phyloP scores from a whole-genome alignment of 2,329 filamentous ascomycete species.

The Ascochyta pisi region DNA sequence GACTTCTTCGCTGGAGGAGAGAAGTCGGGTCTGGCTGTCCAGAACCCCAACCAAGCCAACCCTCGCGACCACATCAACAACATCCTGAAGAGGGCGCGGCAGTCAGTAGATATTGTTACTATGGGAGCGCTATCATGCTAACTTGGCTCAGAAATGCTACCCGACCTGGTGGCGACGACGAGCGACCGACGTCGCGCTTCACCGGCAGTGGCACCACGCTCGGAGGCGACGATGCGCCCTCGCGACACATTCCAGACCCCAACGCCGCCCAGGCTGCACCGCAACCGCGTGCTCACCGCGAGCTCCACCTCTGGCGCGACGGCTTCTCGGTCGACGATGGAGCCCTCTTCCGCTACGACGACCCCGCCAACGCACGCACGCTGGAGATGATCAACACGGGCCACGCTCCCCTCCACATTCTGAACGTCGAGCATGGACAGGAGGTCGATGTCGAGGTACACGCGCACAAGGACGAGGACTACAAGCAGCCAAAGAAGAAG shows the following conservation, averaged over 20 bases:
- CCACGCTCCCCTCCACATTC: slow-evolving; percentile 76
- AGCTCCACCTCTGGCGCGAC: slow-evolving; percentile 81
- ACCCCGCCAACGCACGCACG: slow-evolving; percentile 74
- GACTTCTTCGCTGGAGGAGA: slow-evolving; percentile 86
- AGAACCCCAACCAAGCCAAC: slow-evolving; percentile 66
- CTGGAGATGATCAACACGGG: slow-evolving; percentile 79
- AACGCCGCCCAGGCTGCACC: slow-evolving; percentile 45
- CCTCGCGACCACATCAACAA: slow-evolving; percentile 57
- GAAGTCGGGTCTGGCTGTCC: slow-evolving; percentile 77
- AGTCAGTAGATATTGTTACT: slow-evolving; percentile 37
- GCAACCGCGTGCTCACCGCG: slow-evolving; percentile 66
- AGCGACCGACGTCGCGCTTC: slow-evolving; percentile 63
- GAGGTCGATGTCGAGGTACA: slow-evolving; percentile 79
- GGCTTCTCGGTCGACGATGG: slow-evolving; percentile 88
- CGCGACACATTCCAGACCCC: slow-evolving; percentile 71
- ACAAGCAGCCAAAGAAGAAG: slow-evolving; percentile 73
- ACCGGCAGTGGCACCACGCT: slow-evolving; percentile 76
- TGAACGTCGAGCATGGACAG: slow-evolving; percentile 77
- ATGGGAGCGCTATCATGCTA: slow-evolving; percentile 12
- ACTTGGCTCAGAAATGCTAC: slow-evolving; percentile 63
- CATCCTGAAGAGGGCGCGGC: slow-evolving; percentile 57
- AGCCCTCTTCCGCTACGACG: slow-evolving; percentile 77
- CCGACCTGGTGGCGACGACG: slow-evolving; percentile 62
- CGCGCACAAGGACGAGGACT: slow-evolving; percentile 77
- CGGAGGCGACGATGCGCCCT: slow-evolving; percentile 77